phyloP scores from a whole-genome alignment of 306 rosid genomes.

The Clitoria ternatea region DNA sequence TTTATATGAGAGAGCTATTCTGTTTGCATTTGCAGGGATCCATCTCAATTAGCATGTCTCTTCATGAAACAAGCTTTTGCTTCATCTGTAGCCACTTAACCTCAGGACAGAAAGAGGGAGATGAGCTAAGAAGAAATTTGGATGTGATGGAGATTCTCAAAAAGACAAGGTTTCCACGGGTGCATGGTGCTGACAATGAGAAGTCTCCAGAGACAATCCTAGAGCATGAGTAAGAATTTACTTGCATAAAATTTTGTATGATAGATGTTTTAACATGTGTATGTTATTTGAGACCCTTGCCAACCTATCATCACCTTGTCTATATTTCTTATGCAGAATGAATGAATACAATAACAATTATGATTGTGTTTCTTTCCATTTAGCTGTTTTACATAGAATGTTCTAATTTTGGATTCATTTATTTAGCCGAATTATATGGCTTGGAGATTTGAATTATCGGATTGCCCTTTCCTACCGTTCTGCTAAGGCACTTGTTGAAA shows the following conservation, averaged over 20 bases:
- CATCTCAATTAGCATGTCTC: constrained; percentile 93
- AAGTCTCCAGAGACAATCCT: constrained; percentile 96
- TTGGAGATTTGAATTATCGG: constrained; percentile 97
- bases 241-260: not conserved
- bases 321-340: constrained; percentile 8
- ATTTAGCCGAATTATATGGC: constrained; percentile 92
- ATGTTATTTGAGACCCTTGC: not conserved
- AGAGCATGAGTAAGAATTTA: constrained; percentile 80
- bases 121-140: constrained; percentile 86
- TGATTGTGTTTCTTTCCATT: not conserved
- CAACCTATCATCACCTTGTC: not conserved
- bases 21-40: constrained; percentile 72
- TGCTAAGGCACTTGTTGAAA: constrained; percentile 93
- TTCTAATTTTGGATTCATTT: constrained; percentile 21
- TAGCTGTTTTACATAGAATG: not conserved
- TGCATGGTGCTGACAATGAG: constrained; percentile 55
- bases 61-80: constrained; percentile 93
- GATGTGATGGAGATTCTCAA: constrained; percentile 94
- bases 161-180: constrained; percentile 91
- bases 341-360: not conserved
- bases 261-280: not conserved
- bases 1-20: constrained; percentile 9
- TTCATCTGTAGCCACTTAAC: constrained; percentile 94
- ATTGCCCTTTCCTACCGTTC: constrained; percentile 90
- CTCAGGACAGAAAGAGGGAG: constrained; percentile 97